Base-by-base conservation (phyloP, 1,284 basidiomycete genomes). In the Trichosporon coremiiforme region DNA sequence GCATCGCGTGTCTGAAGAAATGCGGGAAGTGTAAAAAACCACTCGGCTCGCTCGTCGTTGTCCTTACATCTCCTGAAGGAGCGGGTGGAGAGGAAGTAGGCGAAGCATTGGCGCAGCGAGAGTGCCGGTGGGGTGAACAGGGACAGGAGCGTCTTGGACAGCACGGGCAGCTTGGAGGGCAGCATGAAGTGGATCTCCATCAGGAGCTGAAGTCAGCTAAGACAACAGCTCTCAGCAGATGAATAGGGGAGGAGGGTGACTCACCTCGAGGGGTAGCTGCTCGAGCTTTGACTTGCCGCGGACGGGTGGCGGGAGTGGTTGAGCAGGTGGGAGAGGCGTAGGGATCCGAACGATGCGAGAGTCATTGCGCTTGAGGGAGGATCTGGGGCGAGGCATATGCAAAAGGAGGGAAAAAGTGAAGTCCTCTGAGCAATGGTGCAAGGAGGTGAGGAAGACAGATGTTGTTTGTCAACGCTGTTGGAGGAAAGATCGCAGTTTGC, bases 261-360 rank as follows among this genome's bases (percentile, higher is more conserved):
- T 64, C 20, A 64, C 63, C 38, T 64, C 63, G 20, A 64, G 15
- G 5, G 63, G 63, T 4, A 64, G 63, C 38, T 64, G 63, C 22
- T 64, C 63, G 25, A 64, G 36, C 12, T 13, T 45, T 7, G 63
- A 41, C 63, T 64, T 64, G 36, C 63, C 63, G 17, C 29, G 31
- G 2, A 33, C 33, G 6, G 57, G 31, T 33, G 57, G 31, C 31
- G 17, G 15, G 17, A 29, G 57, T n/a, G 41, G 2, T n/a, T 20
- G 50, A 8, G 50, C 8, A 9, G 38, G 41, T 22, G 50, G 50
- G 8, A 53, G 50, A 2, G 50, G 50, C 1, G 20, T 20, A 4
- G 57, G 57, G 2, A 17, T 2, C 12, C 17, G 57, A n/a, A 3
- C 15, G 15, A 7, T 62, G 9, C 15, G 10, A 4, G 29, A 3